A percentile compares a stretch with the other conserved stretches of the same genome.
phyloP scores from a whole-genome alignment of 441 rosid genomes.

The Syzygium syzygioides region DNA sequence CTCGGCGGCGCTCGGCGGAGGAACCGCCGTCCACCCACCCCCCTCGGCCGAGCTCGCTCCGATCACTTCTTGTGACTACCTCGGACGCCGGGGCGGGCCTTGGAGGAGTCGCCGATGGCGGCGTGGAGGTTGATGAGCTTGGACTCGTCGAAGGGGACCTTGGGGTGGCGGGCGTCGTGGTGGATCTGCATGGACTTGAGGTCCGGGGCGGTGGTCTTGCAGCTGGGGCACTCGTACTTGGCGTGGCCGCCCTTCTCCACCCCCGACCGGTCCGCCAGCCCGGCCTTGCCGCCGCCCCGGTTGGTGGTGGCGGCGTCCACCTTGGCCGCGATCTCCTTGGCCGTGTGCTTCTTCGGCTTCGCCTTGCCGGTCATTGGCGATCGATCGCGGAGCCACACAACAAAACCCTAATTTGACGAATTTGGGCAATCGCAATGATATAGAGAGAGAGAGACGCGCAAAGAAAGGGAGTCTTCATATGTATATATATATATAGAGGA shows the following conservation, averaged over 20 bases:
- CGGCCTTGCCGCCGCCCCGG: conserved; percentile 94
- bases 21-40: too few species aligned
- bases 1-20: too few species aligned
- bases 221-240: conserved; percentile 89
- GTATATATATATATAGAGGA: neutral
- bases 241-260: conserved; percentile 94
- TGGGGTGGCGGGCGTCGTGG: conserved; percentile 89
- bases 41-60: neutral
- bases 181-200: conserved; percentile 93
- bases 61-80: conserved; percentile 70
- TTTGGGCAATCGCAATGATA: neutral
- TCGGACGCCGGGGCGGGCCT: conserved; percentile 51
- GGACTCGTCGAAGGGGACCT: conserved; percentile 65
- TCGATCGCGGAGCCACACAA: neutral
- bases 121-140: conserved; percentile 58
- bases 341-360: conserved; percentile 99
- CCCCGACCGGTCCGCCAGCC: conserved; percentile 67
- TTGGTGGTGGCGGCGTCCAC: conserved; percentile 80
- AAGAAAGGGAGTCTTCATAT: neutral
- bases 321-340: conserved; percentile 81
- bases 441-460: neutral
- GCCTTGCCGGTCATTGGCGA: conserved; percentile 87
- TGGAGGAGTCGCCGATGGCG: conserved; percentile 9
- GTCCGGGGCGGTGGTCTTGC: conserved; percentile 80
- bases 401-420: neutral